These are phyloP conservation scores for Antitrichia curtipendula DNA, from an alignment of 225 moss, liverwort and hornwort genomes.

Conservation along the genomic window DNA sequence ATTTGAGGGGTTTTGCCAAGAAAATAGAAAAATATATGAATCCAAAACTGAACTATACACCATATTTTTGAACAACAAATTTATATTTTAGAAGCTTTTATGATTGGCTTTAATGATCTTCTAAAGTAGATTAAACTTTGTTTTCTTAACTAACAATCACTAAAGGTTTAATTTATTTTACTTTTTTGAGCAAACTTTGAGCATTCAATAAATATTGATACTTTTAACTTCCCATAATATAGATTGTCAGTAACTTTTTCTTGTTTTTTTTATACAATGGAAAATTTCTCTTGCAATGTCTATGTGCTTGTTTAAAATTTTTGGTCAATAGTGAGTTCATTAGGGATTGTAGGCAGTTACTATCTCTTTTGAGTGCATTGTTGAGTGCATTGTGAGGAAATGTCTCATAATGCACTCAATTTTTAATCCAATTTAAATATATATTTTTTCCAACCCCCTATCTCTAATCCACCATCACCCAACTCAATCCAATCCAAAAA, in stretches of 20 bases:
- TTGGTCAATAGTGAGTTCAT: not conserved
- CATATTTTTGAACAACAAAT: not conserved
- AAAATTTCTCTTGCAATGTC: not conserved
- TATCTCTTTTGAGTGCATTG: too few species aligned
- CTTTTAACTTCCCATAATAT: too few species aligned
- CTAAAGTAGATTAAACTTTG: not conserved
- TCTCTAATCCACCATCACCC: too few species aligned
- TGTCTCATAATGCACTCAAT: too few species aligned
- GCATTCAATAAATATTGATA: too few species aligned
- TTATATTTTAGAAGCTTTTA: not conserved
- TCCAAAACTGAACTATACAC: not conserved
- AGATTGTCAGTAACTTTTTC: not conserved
- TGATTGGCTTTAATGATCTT: not conserved
- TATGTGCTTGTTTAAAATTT: not conserved
- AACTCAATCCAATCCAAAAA: too few species aligned
- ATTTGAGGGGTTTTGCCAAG: not conserved
- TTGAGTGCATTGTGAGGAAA: too few species aligned
- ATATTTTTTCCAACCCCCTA: too few species aligned
- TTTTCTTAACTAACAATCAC: not conserved
- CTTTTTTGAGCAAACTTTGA: too few species aligned
- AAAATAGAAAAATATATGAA: not conserved
- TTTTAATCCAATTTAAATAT: too few species aligned
- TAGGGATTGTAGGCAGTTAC: too few species aligned
- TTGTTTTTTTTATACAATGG: not conserved
- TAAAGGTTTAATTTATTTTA: not conserved